phyloP scores from a whole-genome alignment of 305 asterid species.

The Fraxinus sp. region DNA sequence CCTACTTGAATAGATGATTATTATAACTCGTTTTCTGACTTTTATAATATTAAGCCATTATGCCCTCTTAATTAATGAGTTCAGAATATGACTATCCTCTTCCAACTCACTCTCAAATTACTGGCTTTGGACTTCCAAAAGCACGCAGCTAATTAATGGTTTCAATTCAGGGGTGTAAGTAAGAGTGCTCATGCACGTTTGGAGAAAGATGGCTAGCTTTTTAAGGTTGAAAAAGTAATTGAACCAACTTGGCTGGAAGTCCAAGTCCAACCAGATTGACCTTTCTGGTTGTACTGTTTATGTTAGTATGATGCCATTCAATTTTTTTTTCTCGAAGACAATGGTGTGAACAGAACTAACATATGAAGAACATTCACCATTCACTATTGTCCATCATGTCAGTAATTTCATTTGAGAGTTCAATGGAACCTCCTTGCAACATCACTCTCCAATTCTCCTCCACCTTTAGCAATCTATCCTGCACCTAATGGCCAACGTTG shows the following conservation, averaged over 20 bases:
- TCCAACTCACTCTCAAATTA: not conserved
- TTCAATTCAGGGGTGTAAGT: not conserved
- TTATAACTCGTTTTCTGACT: not conserved
- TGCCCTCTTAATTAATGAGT: not conserved
- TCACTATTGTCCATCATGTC: not conserved
- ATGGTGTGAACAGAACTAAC: not conserved
- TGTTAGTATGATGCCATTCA: not conserved
- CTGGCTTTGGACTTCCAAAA: not conserved
- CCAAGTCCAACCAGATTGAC: not conserved
- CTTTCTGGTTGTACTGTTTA: not conserved
- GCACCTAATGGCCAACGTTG: not conserved
- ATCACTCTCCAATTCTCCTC: not conserved
- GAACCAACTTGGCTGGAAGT: not conserved
- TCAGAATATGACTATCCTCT: not conserved
- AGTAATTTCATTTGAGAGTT: not conserved
- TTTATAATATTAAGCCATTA: not conserved
- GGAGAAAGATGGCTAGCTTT: not conserved
- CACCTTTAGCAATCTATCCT: not conserved
- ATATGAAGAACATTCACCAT: not conserved
- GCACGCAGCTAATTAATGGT: not conserved
- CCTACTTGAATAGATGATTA: not conserved
- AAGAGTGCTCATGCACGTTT: not conserved
- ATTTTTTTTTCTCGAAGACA: not conserved
- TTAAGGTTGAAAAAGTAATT: not conserved
- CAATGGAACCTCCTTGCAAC: not conserved